Base-by-base conservation (phyloP, 257 asterid genomes). In the Solanum ossicruentum region DNA sequence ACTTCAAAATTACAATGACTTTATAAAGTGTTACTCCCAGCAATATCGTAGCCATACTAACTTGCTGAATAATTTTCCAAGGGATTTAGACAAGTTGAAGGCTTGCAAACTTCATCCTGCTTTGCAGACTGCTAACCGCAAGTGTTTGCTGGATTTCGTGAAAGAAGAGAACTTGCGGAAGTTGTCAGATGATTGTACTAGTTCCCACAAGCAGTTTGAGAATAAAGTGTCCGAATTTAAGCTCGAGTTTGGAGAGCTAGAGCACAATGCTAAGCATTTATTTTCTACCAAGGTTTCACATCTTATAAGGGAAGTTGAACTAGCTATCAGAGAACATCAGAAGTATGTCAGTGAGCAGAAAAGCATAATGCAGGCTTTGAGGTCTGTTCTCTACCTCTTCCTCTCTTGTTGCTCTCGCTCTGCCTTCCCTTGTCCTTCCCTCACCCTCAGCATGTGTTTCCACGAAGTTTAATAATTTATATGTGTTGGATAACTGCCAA, bases 291-390 rank as follows among this genome's bases (percentile, higher is more conserved):
- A 91, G 89, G 98, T 93, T 87, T 92, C 98, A 52, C 90, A 87
- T 88, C 93, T 88, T 57, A 90, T 90, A 73, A 92, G 93, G 85
- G 98, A 93, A 81, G 87, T 95, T 89, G 98, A 94, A 82, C 69
- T 86, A 87, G 85, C 92, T 52, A 89, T 97, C 57, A 92, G 91
- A 84, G 98, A 93, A 66, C 97, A 89, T 85, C 98, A 92, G 86
- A 88, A 87, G 78, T 88, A 89, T 84, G 89, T 90, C 84, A 90
- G 86, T 88, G 98, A 95, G 92, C 99, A 97, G 86, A 92, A 92
- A 88, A 92, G 98, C 91, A 95, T 97, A 86, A 92, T 97, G 98
- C 98, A 92, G 89, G 93, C 97, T 85, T 90, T 97, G 85, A 93
- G 99, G 99, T 97, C 36, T 80, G 49, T 78, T 77, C 87, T 56